phyloP scores from a whole-genome alignment of 305 asterid species.

The Fraxinus angustifolia region DNA sequence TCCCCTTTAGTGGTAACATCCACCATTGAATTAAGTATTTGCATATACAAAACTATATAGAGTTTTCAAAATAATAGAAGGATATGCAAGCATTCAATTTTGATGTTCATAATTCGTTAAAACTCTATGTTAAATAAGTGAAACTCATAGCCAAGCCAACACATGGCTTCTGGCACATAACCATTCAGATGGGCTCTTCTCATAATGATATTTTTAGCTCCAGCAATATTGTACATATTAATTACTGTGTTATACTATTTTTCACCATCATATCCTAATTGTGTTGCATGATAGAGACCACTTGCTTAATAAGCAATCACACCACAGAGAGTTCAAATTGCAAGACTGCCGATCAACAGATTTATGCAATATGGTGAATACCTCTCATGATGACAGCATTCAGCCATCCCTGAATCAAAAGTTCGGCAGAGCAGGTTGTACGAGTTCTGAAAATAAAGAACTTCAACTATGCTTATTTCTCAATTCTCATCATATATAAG shows the following conservation, averaged over 20 bases:
- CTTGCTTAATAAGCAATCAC: neutral
- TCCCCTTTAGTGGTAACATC: neutral
- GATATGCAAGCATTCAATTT: neutral
- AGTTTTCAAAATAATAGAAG: neutral
- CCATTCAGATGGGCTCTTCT: no score
- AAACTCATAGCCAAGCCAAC: neutral
- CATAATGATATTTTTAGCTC: slow-evolving; percentile 7
- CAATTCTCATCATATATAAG: neutral
- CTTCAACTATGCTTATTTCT: neutral
- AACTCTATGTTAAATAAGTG: neutral
- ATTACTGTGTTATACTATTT: neutral
- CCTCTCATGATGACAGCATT: slow-evolving; percentile 96
- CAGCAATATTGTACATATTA: neutral
- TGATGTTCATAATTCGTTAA: neutral
- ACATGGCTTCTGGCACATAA: no score
- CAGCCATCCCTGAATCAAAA: slow-evolving; percentile 84
- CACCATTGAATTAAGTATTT: neutral
- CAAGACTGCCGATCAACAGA: neutral
- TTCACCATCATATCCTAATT: neutral
- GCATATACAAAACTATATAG: neutral
- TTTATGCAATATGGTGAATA: slow-evolving; percentile 20
- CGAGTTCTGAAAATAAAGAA: slow-evolving; percentile 51
- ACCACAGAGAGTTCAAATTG: neutral
- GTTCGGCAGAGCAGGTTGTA: slow-evolving; percentile 80
- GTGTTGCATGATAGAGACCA: neutral